Evolutionary conservation across 768 basidiomycete species (phyloP), one percentile per base, ranked within the genome.

Genomic region (Boletus subparvulus): DNA sequence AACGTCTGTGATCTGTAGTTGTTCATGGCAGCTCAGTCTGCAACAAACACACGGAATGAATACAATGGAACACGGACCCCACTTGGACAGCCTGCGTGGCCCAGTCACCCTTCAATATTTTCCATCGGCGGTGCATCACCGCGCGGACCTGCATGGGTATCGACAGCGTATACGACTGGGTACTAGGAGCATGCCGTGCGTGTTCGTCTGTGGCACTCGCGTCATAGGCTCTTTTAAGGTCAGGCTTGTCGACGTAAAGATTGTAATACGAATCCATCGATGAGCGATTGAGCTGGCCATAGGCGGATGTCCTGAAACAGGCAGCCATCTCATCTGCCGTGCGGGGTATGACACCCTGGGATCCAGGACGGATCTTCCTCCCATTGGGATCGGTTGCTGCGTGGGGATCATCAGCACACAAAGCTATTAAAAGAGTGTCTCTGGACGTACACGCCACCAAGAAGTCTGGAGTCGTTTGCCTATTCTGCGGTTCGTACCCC

Each of bases 401-500:
- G 19, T 4, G 10, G 19, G 4, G 11, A 24, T 9, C 0, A 28
- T 59, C 3, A 52, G 40, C 7, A 26, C 2, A 7, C 1, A 33
- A 48, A 28, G 11, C 11, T 8, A 26, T 14, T 17, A 12, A 13
- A n/a, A 17, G 8, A 17, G 9, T 5, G 26, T n/a, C 84, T 26
- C 26, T 11, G 24, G 28, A 53, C 72, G 11, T 44, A 75, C 75
- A 69, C 7, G 75, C 69, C 41, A 83, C 80, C 36, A 86, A 72
- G 73, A 83, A 86, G 59, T 86, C 84, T 21, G 84, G 77, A 0
- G 82, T 83, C 2, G 82, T 83, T 66, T 86, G 84, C 21, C 84
- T 73, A 54, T 82, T 75, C 14, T 74, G 75, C 30, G 83, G 82
- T 59, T 75, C 72, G 62, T 78, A 83, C 13, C 84, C 55, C 55